These are phyloP conservation scores for Alternaria triticimaculans DNA, from an alignment of 2,329 filamentous ascomycete genomes.

Conservation along the genomic window DNA sequence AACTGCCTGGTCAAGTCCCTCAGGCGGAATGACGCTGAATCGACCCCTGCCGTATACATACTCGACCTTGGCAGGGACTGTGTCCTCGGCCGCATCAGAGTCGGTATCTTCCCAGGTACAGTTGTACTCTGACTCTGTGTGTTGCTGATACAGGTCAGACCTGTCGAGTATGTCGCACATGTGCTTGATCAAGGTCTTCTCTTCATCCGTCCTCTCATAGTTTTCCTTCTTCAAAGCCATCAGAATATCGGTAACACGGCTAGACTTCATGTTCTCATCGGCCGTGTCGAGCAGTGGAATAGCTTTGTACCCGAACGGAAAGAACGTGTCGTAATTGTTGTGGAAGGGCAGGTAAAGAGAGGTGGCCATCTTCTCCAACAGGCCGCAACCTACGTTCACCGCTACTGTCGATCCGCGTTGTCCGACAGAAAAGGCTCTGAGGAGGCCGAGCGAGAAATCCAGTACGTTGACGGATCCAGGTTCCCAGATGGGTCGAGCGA, in stretches of 20 bases:
- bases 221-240: background rate
- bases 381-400: background rate
- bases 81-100: background rate
- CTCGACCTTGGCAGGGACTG: background rate
- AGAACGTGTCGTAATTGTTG: background rate
- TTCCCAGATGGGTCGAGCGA: background rate
- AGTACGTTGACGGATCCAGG: background rate
- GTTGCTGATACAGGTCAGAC: background rate
- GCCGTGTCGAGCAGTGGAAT: background rate
- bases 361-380: background rate
- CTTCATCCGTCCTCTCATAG: background rate
- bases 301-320: background rate
- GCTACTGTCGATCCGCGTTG: background rate
- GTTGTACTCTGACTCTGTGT: no score
- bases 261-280: background rate
- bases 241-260: background rate
- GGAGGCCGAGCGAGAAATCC: background rate
- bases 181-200: background rate
- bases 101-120: background rate
- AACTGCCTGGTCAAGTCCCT: background rate
- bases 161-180: no score
- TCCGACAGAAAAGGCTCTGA: background rate
- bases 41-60: background rate
- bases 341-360: background rate
- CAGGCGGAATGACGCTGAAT: background rate